Conservation (phyloP, 495 filamentous ascomycete genomes). For the Parmelia sp. region DNA sequence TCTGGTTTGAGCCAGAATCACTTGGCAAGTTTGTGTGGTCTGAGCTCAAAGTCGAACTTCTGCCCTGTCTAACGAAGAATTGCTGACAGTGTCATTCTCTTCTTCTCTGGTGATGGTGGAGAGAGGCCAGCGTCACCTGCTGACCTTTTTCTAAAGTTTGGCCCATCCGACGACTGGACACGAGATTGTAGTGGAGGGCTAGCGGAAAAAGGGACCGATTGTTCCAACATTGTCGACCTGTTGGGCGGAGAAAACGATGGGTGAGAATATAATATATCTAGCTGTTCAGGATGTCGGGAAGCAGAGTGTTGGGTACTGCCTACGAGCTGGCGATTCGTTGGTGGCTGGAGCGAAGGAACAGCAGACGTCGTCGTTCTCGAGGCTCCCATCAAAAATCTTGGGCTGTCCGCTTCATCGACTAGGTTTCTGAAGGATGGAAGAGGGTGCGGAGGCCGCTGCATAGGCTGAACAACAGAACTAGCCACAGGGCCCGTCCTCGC, state of each 20-base stretch:
- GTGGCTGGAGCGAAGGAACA: neutral
- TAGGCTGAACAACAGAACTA: neutral
- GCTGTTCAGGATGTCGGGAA: neutral
- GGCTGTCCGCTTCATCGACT: neutral
- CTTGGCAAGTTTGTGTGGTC: neutral
- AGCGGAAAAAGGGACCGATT: neutral
- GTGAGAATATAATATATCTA: neutral
- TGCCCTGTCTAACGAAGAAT: slow-evolving; percentile 3
- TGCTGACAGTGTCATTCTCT: slow-evolving; percentile 14
- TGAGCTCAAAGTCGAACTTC: neutral
- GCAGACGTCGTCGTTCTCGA: neutral
- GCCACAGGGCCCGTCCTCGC: neutral
- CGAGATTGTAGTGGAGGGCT: neutral
- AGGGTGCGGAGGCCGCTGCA: slow-evolving; percentile 14
- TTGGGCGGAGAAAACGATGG: neutral
- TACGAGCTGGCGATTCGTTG: neutral
- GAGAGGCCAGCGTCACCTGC: slow-evolving; percentile 7
- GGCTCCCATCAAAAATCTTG: neutral
- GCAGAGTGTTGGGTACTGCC: neutral
- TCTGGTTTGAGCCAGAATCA: neutral
- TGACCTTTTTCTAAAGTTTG: neutral
- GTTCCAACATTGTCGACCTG: neutral
- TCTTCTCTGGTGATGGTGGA: slow-evolving; percentile 9
- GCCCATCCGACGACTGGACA: neutral
- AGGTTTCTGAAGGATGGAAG: slow-evolving; percentile 18